Evolutionary conservation across 2,329 filamentous ascomycete genomes (phyloP), one percentile per base, ranked within the genome.

Genomic region (Monascus ruber): DNA sequence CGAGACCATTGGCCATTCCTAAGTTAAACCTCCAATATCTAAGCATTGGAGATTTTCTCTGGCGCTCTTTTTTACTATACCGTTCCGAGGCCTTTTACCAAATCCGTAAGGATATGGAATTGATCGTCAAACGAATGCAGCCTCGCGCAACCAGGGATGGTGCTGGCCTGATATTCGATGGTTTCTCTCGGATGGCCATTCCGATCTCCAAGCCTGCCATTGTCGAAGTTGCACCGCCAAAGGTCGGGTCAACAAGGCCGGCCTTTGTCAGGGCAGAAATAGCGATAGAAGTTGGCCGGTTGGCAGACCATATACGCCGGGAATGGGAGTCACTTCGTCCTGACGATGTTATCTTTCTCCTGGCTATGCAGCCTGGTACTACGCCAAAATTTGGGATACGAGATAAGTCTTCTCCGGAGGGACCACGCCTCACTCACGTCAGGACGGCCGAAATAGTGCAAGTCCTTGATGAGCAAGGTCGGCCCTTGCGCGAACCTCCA

Each of bases 11-110:
- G 42, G 85, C 91, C 2, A 78, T 98, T 33, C 91, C 91, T 2
- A 98, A 98, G 59, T 66, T 96, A 34, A 98, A 95, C 51, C 69
- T 98, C 26, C 91, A 98, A 56, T 98, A 98, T 61, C 71, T 98
- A 9, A 94, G 88, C 2, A 78, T 94, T 37, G 87, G 87, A 2
- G 91, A 98, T 60, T 98, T 98, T 52, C 66, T 98, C n/a, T 98
- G 88, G 87, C 77, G 93, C 45, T 87, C 89, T 0, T 81, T 96
- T 53, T 73, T 93, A 9, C 69, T 98, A 6, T 91, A 94, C 58
- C 79, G 89, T 32, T 84, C 81, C 42, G 91, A 98, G 60, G 77
- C 89, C 0, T 95, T 96, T 58, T 96, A 93, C 59, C 85, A 86
- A 43, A 89, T 98, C 43, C 79, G 87, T 34, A 89, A 87, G 54